Evolutionary conservation across 2,329 filamentous ascomycete species (phyloP), one percentile per base, ranked within the genome.

Genomic region (Ophiocordyceps sinensis): DNA sequence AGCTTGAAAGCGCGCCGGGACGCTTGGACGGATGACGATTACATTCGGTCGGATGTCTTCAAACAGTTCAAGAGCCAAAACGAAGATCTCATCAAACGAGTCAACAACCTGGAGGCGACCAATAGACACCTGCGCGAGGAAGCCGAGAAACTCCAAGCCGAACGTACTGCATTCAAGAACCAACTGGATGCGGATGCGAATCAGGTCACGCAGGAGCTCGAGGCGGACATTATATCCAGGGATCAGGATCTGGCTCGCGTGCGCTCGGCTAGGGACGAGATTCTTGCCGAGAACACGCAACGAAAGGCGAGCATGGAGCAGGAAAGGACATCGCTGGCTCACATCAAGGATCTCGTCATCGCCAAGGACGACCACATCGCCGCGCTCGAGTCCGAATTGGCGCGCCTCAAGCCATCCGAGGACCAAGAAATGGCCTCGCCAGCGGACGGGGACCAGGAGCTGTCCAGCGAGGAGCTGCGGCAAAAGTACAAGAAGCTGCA

Each of bases 11-110:
- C 67, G 14, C 71, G 79, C 57, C 69, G 84, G 38, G 79, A 85
- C 13, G 79, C 75, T 42, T 67, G 88, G 36, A 82, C 84, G 0
- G 91, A 98, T 53, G 91, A 98, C 47, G 91, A 98, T 52, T 96
- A 93, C 56, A 80, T 87, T 34, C 79, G 86, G 43, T 94, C 87
- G 5, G 87, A 95, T 52, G 72, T 94, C 3, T 98, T 94, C 71
- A 96, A 94, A 62, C 78, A 84, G 46, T 74, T 95, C 54, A 93
- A 88, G 62, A 75, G 74, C 21, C 86, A 95, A 53, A 85, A 93
- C 52, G 91, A 96, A 54, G 89, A 96, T 51, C 75, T 94, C 9
- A 86, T 95, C 50, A 89, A 85, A 59, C 80, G 86, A 31, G 79
- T 94, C 53, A 98, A 98, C 58, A 80, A 89, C 51, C 64, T 96